Percentiles rank a stretch among this genome's conserved stretches.
These are phyloP conservation scores for Colletotrichum sublineola DNA, from an alignment of 2,329 filamentous ascomycete species.

Conservation along the genomic window DNA sequence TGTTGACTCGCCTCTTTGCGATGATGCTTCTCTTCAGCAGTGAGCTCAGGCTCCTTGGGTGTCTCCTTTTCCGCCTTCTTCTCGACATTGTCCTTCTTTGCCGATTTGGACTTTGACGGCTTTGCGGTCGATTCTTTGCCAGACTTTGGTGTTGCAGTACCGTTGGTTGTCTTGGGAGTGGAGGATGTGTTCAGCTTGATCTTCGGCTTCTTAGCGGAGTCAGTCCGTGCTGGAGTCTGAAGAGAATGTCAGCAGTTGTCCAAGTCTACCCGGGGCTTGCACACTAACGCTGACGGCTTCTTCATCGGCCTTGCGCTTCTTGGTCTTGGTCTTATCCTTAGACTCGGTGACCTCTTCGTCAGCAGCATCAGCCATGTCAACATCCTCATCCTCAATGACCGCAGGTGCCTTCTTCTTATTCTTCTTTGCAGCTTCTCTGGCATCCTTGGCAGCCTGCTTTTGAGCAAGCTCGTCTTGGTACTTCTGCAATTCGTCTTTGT, in stretches of 20 bases:
- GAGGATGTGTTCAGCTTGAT: constrained; percentile 74
- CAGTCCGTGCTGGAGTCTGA: constrained; percentile 69
- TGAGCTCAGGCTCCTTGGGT: constrained; percentile 69
- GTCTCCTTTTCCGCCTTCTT: constrained; percentile 66
- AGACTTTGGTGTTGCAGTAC: constrained; percentile 67
- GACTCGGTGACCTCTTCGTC: constrained; percentile 67
- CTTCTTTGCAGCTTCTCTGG: constrained; percentile 62
- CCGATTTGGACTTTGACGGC: constrained; percentile 67
- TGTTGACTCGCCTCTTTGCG: constrained; percentile 68
- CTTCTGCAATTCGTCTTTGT: constrained; percentile 82
- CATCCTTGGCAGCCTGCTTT: constrained; percentile 64
- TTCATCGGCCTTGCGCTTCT: constrained; percentile 91
- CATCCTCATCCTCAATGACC: constrained; percentile 68
- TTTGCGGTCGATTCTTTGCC: constrained; percentile 67
- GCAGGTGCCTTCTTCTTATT: constrained; percentile 62
- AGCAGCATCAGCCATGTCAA: constrained; percentile 71
- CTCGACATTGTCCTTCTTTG: constrained; percentile 66
- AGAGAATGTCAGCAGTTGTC: not conserved
- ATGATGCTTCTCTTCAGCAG: constrained; percentile 67
- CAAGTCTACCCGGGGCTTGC: not conserved
- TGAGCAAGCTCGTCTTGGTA: constrained; percentile 76
- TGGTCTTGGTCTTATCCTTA: constrained; percentile 81
- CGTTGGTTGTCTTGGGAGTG: constrained; percentile 78
- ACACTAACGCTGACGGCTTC: constrained; percentile 67
- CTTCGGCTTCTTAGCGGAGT: constrained; percentile 77